Evolutionary conservation across 768 basidiomycete species (phyloP).

Genomic region (Phlebiopsis flavidoalba): DNA sequence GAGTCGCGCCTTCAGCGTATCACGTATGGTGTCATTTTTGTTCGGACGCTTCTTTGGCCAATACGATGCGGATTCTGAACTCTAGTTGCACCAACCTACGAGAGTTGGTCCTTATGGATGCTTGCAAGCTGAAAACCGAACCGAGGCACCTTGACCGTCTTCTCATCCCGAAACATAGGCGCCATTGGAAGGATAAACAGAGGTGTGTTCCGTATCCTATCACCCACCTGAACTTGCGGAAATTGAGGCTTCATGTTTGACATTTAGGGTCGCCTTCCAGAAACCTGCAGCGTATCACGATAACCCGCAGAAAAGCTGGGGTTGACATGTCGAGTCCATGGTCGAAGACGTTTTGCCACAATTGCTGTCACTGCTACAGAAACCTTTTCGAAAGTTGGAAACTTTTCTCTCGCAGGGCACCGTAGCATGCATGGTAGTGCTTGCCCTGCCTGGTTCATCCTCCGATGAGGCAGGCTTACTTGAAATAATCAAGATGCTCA

Average conservation of each 20-base stretch:
- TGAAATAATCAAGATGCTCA: background rate
- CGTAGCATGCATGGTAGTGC: background rate
- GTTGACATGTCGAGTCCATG: constrained; percentile 24
- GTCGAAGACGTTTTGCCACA: constrained; percentile 22
- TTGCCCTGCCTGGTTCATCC: background rate
- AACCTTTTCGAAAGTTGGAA: constrained; percentile 12
- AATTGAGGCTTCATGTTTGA: background rate
- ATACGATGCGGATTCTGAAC: background rate
- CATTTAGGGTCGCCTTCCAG: background rate
- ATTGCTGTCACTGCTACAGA: constrained; percentile 3
- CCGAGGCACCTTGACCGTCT: constrained; percentile 25
- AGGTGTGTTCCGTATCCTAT: constrained; percentile 9
- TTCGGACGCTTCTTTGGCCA: background rate
- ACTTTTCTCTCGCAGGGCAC: background rate
- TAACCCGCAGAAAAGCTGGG: constrained; percentile 19
- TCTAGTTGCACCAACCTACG: background rate
- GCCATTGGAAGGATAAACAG: constrained; percentile 14
- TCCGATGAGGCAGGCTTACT: background rate
- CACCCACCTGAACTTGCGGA: background rate
- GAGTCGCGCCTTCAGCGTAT: background rate
- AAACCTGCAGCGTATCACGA: constrained; percentile 2
- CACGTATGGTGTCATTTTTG: background rate
- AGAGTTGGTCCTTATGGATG: background rate
- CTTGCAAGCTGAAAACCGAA: background rate
- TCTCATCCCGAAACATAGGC: constrained; percentile 23